Conservation (phyloP, 202 grass and related monocot genomes). For the Carex arenaria region DNA sequence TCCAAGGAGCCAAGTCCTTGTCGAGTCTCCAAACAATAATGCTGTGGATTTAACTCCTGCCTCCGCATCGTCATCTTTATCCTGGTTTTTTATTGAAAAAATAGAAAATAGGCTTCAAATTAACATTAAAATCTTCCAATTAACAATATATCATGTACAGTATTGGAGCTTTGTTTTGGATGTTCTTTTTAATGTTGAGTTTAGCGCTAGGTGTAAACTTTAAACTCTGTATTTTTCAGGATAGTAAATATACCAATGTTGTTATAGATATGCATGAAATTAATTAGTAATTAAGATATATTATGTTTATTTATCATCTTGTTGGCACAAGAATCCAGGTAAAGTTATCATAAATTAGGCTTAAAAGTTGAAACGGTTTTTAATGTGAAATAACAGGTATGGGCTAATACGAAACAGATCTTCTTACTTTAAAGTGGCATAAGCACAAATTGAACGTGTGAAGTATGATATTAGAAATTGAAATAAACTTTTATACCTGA, state of each 20-base stretch:
- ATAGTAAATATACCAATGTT: neutral
- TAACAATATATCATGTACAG: neutral
- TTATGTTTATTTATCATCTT: neutral
- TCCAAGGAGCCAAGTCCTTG: slow-evolving; percentile 32
- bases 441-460: neutral
- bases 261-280: neutral
- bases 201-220: neutral
- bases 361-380: neutral
- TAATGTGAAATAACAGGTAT: neutral
- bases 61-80: slow-evolving; percentile 35
- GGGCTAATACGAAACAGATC: neutral
- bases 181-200: neutral
- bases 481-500: slow-evolving; percentile 19
- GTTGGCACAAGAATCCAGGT: neutral
- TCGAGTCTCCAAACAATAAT: slow-evolving; percentile 29
- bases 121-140: neutral
- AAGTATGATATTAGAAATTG: neutral
- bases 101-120: neutral
- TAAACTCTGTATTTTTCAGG: neutral
- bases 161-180: neutral
- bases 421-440: neutral
- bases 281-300: neutral
- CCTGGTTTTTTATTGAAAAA: slow-evolving; percentile 14
- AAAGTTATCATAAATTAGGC: neutral
- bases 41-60: slow-evolving; percentile 51